These are phyloP conservation scores for Chlamydomonas eustigma DNA, from an alignment of 139 green algal species.

Conservation along the genomic window DNA sequence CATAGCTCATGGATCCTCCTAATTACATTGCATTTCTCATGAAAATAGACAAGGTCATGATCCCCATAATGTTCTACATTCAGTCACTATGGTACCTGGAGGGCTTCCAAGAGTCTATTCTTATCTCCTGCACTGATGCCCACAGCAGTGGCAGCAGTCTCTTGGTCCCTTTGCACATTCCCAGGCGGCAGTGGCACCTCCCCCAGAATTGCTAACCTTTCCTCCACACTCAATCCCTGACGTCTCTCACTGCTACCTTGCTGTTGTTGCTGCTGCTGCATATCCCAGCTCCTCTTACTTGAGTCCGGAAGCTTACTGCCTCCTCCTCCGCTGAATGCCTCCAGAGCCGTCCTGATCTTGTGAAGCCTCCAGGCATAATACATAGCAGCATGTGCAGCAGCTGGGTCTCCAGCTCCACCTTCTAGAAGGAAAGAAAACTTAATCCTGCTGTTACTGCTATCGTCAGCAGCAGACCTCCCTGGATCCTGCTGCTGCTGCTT, in stretches of 20 bases:
- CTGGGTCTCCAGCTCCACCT: slow-evolving; percentile 21
- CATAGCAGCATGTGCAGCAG: slow-evolving; percentile 48
- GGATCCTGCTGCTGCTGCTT: slow-evolving; percentile 1
- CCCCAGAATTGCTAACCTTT: slow-evolving; percentile 58
- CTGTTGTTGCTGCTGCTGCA: background rate
- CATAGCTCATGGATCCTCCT: too few species aligned
- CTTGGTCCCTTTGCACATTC: background rate
- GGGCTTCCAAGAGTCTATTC: background rate
- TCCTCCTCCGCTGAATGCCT: slow-evolving; percentile 2
- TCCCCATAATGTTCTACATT: slow-evolving; percentile 53
- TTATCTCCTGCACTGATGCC: background rate
- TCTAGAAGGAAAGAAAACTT: slow-evolving; percentile 12
- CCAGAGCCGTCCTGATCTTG: slow-evolving; percentile 23
- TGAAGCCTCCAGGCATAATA: slow-evolving; percentile 77
- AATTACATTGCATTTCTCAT: too few species aligned
- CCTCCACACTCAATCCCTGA: slow-evolving; percentile 37
- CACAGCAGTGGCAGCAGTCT: slow-evolving; percentile 16
- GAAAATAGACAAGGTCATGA: too few species aligned
- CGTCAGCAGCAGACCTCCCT: background rate
- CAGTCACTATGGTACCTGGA: slow-evolving; percentile 18
- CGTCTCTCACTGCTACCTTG: background rate
- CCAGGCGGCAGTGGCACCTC: slow-evolving; percentile 50
- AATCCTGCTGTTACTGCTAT: background rate
- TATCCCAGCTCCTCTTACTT: background rate
- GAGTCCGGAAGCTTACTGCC: background rate